Evolutionary conservation across 192 early-diverging fungal species (phyloP), one percentile per base, ranked within the genome.

Genomic region (Backusella tarrabulga): DNA sequence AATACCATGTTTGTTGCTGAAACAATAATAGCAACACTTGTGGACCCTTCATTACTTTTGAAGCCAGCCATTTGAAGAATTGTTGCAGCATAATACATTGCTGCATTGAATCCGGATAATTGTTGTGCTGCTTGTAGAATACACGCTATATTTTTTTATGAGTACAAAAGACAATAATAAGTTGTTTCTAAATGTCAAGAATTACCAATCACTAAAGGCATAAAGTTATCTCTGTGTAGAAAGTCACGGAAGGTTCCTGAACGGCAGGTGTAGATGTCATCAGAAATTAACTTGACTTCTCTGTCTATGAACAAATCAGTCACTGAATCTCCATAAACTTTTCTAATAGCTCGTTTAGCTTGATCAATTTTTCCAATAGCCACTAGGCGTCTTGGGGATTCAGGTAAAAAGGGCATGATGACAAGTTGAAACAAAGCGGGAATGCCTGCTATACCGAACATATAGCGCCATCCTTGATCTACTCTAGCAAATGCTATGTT

Each of bases 61-160:
- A 89, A 89, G 15, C 88, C 86, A 35, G 88, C 83, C 88, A 89
- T 89, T 68, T 87, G 84, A 34, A 89, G 78, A 70, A 89, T 87
- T 17, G 88, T 89, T 6, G 82, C 86, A 15, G 84, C 81, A 73
- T 89, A 89, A 56, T 87, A 89, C 85, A 87, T 87, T 19, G 86
- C 86, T 7, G 86, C 85, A 73, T 89, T 87, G 68, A 89, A 87
- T 60, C 88, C 86, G 35, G 82, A 84, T 4, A 89, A 71, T 67
- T 89, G 88, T 52, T 89, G 88, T 67, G 83, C 80, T 4, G 81
- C 66, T 76, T 89, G 86, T 70, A 86, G 67, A 11, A 80, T 81
- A 75, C 85, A 87, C 5, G 85, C 86, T 78, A n/a, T n/a, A 50
- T 19, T 50, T 15, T 50, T 50, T n/a, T n/a, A 50, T 50, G 12